Evolutionary conservation across 225 moss, liverwort and hornwort genomes (phyloP), one percentile per base, ranked within the genome.

Genomic region (Physcomitrium patens): DNA sequence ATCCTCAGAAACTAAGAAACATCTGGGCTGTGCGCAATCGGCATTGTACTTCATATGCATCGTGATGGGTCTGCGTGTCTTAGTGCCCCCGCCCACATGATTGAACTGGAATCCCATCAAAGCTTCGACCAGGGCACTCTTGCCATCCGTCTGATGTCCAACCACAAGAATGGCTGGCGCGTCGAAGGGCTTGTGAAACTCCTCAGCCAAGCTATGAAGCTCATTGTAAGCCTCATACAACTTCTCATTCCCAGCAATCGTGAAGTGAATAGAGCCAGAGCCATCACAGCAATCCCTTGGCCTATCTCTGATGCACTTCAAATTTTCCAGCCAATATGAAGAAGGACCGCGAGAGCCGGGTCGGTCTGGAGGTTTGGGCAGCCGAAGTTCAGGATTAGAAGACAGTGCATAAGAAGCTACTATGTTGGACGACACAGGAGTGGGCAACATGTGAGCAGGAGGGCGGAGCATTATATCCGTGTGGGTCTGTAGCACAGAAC

Each of bases 21-120:
- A 96, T 53, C 86, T 80, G 19, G 96, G 96, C 68, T 90, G 91
- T 1, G 70, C 50, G 71, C 96, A 96, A 41, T 62, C 76, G 12
- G 84, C 84, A 64, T 94, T 94, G 60, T 92, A 96, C 71, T 91
- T 92, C 96, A 96, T 96, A 55, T 96, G 92, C 52, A 96, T 64
- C 7, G 92, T 92, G 59, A 96, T 89, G 12, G 94, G 96, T 62
- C 94, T 78, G 46, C 96, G 91, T 27, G 96, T 96, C 85, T 96
- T 96, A 17, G 96, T 96, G 31, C 96, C 96, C 60, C 96, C 96
- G 11, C 96, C 96, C 14, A 96, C 96, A 62, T 96, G 96, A 82
- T 94, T 96, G 85, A 96, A 96, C 84, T 96, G 96, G 41, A 96
- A 96, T 12, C 96, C 96, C 94, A 96, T 96, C 26, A 96, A 79